Base-by-base conservation (phyloP, 345 rosid genomes). In the Lagerstroemia speciosa region DNA sequence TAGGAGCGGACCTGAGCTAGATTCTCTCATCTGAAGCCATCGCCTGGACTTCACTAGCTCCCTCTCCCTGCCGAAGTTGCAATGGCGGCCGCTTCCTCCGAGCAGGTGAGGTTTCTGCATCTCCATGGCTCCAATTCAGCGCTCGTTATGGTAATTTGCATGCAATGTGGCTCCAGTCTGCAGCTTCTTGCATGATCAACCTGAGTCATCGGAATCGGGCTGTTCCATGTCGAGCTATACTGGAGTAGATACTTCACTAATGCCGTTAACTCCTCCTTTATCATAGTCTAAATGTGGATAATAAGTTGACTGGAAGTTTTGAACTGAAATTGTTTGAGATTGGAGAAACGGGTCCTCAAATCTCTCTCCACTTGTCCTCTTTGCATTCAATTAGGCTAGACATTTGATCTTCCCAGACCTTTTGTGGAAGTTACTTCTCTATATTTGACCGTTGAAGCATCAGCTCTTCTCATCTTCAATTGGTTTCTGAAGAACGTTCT, bases 61-160 rank as follows among this genome's bases (percentile, higher is more conserved):
- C 33, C 68, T 72, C 33, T 12, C 22, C 22, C 30, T 12, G 15
- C 24, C 61, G 29, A 29, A 64, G 2, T 58, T 65, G 50, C 71
- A 75, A 77, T 72, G 81, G 77, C 77, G 24, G 68, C 76, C 50
- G 64, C 60, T 64, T 68, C 69, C 50, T 64, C 27, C 50, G 67
- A 73, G 2, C 66, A 73, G 86, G 83, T 78, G 46, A 72, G 27
- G 72, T 55, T 62, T 34, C 65, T 45, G 20, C 30, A 11, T 0
- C 55, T 48, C 15, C 37, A 2, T 36, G 38, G 38, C 38, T 36
- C 38, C 38, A 36, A 36, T 36, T n/a, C 8, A 9, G 38, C 8
- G 38, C 38, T 36, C 8, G 38, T 17, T 62, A 8, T 26, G 30
- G 61, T 26, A 8, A 22, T 55, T 9, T 22, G 27, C 8, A 31